phyloP scores from a whole-genome alignment of 208 protist genomes.

The Angomonas ambiguus region DNA sequence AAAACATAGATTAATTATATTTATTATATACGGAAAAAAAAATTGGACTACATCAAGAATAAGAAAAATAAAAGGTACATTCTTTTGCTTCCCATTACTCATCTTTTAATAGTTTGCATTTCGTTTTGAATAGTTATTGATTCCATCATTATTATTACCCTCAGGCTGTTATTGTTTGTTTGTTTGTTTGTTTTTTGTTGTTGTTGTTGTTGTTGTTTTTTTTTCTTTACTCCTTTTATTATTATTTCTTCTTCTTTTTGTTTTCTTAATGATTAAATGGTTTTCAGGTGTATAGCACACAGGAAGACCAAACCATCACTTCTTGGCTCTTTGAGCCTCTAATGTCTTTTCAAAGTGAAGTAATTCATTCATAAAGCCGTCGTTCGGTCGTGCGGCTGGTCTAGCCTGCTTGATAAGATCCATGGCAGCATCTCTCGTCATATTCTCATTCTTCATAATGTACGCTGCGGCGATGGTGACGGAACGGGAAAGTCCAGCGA shows the following conservation, averaged over 20 bases:
- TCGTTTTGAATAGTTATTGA: background rate
- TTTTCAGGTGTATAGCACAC: conserved; percentile 33
- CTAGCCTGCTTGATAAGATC: conserved; percentile 50
- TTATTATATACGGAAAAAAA: conserved; percentile 3
- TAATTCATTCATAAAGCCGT: conserved; percentile 66
- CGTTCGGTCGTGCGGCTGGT: conserved; percentile 74
- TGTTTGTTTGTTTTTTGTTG: background rate
- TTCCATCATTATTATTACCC: background rate
- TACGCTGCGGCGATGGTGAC: conserved; percentile 81
- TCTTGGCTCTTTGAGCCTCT: background rate
- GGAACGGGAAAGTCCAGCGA: conserved; percentile 86
- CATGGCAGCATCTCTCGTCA: conserved; percentile 64
- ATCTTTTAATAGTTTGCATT: background rate
- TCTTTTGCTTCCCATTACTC: conserved; percentile 8
- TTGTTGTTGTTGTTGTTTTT: background rate
- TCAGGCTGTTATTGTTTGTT: background rate
- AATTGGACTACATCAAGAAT: conserved; percentile 5
- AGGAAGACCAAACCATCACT: too few species aligned
- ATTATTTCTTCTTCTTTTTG: background rate
- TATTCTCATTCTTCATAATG: conserved; percentile 65
- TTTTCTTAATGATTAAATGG: conserved; percentile 7
- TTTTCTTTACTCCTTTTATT: background rate
- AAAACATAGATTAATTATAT: background rate
- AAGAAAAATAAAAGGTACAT: conserved; percentile 3
- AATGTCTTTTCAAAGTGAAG: conserved; percentile 31